phyloP scores from a whole-genome alignment of 805 yeast species.

The Metschnikowia reukaufii region DNA sequence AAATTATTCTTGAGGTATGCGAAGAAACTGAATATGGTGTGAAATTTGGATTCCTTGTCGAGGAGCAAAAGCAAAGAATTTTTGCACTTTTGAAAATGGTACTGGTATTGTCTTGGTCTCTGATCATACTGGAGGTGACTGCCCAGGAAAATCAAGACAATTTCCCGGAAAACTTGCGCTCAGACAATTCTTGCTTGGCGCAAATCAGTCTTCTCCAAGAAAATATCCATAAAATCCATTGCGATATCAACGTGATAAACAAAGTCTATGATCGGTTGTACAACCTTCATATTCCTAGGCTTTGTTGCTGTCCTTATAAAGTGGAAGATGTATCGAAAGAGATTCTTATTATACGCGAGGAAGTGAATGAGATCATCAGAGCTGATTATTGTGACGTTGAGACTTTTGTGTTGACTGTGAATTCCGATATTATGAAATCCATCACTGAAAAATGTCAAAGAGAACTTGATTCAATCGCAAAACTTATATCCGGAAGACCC shows the following conservation, averaged over 20 bases:
- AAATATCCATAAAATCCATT: slow-evolving; percentile 21
- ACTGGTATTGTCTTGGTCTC: slow-evolving; percentile 14
- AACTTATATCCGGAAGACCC: not conserved
- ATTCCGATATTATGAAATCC: slow-evolving; percentile 23
- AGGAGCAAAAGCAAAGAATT: slow-evolving; percentile 32
- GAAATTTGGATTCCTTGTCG: slow-evolving; percentile 44
- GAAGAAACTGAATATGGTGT: slow-evolving; percentile 33
- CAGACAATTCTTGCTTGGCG: slow-evolving; percentile 11
- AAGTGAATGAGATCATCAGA: slow-evolving; percentile 10
- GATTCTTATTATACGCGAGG: slow-evolving; percentile 7
- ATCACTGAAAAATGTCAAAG: slow-evolving; percentile 23
- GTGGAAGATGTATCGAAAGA: slow-evolving; percentile 1
- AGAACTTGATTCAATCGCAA: slow-evolving; percentile 1
- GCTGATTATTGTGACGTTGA: slow-evolving; percentile 21
- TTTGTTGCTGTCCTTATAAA: slow-evolving; percentile 7
- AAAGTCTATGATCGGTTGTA: slow-evolving; percentile 4
- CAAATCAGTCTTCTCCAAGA: slow-evolving; percentile 26
- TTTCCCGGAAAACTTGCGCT: not conserved
- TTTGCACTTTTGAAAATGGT: slow-evolving; percentile 19
- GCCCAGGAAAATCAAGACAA: slow-evolving; percentile 27
- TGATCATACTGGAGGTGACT: slow-evolving; percentile 9
- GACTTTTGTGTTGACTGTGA: slow-evolving; percentile 23
- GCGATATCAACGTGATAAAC: slow-evolving; percentile 11
- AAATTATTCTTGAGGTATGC: slow-evolving; percentile 24
- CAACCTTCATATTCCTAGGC: slow-evolving; percentile 4